Evolutionary conservation across 148 eudicot species (phyloP), one percentile per base, ranked within the genome.

Genomic region (Amaranthus palmeri): DNA sequence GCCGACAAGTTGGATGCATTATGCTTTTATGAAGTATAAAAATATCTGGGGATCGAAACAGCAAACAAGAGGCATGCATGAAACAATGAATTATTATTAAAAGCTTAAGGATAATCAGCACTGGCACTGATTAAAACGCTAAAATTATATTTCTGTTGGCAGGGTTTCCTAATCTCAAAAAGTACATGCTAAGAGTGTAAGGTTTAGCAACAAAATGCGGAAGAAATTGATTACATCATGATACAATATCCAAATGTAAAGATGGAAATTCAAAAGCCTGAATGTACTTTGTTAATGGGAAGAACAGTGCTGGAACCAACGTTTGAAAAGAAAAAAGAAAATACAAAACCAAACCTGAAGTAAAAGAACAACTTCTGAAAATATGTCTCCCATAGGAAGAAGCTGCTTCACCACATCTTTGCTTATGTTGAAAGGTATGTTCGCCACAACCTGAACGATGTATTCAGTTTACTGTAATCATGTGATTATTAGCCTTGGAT

Each of bases 371-470:
- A 93, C 96, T 83, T 93, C 89, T 4, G 98, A 91, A 82, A 93
- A 83, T 53, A 91, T 88, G 79, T 93, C 98, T 49, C 98, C 97
- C 96, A 93, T 91, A 15, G 98, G 98, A 85, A 93, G 98, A 79
- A 93, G 97, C 79, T 85, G 85, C 76, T 83, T 88, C 71, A 93
- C 84, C 74, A 89, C 91, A 77, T 91, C 93, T 36, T 96, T 91
- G 80, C 96, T 93, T 58, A 93, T 93, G 87, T 93, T 93, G 75
- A 93, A 93, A 71, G 98, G 98, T 73, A 91, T 81, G 70, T 93
- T 93, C 40, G 98, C 85, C 54, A 93, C 96, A 15, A 91, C 98
- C 98, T 93, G 85, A 61, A 72, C 70, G 64, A 72, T 41, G 45
- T 25, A 44, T 47, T 66, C 46, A 48, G 57, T 79, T 64, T n/a